Base-by-base conservation (phyloP, 1,139 yeast species). In the Scheffersomyces illinoinensis region DNA sequence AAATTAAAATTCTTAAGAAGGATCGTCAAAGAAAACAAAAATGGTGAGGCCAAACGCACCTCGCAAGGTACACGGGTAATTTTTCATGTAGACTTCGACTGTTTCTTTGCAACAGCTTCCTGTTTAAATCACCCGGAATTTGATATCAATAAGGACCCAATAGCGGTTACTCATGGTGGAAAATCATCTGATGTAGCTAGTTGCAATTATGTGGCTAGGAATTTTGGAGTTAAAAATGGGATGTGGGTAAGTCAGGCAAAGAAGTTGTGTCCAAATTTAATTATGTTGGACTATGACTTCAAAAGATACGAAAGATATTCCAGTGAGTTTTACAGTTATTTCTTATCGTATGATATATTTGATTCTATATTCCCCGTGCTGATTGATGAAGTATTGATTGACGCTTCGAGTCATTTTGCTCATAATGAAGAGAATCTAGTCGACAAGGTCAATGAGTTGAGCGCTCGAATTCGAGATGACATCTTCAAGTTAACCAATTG, bases 41-140 rank as follows among this genome's bases (percentile, higher is more conserved):
- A 53, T 43, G 47, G 50, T 18, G 46, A 59, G 8, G 47, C 59
- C 6, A 69, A 52, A 10, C 53, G 43, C 2, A 47, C 24, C 2
- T 19, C 18, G 4, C 14, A 50, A 5, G 53, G 57, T 2, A 58
- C 53, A 4, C 58, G 74, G 52, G 72, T 82, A 0, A 84, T 93
- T 20, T 72, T 93, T 61, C 98, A 95, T 72, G 82, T 93, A 47
- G 99, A 95, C 71, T 95, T 92, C 72, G 99, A 95, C 71, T 92
- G 97, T 64, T 95, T 95, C 68, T 95, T 95, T 73, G 98, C 93
- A 0, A 83, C 97, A 0, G 97, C 91, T 0, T 90, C 98, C 0
- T 84, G 91, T 17, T 75, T 87, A 56, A 77, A 74, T 6, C 77
- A 80, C 52, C 89, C 90, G 0, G 78, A 86, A 7, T 66, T 87